phyloP scores from a whole-genome alignment of 2,329 filamentous ascomycete species.

The Phyllosticta citriasiana region DNA sequence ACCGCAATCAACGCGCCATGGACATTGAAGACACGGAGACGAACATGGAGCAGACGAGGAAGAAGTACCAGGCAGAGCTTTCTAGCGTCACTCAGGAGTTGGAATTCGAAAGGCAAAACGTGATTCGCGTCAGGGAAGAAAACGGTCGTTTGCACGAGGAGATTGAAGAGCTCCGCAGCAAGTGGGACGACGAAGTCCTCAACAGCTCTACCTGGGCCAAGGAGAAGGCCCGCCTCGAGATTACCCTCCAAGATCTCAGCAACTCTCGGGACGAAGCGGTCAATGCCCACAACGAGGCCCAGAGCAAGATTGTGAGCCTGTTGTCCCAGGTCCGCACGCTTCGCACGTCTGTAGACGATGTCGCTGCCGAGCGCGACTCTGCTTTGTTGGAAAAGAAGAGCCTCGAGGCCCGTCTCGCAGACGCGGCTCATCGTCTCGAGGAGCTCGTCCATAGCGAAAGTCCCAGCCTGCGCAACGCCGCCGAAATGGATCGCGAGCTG shows the following conservation, averaged over 20 bases:
- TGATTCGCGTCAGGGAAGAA: slow-evolving; percentile 73
- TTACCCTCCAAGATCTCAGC: slow-evolving; percentile 77
- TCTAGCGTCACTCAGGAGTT: slow-evolving; percentile 83
- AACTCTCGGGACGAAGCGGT: slow-evolving; percentile 91
- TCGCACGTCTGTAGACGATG: slow-evolving; percentile 75
- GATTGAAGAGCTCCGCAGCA: slow-evolving; percentile 83
- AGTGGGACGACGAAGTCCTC: slow-evolving; percentile 97
- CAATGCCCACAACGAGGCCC: slow-evolving; percentile 86
- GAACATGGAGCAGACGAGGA: slow-evolving; percentile 90
- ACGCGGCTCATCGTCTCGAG: slow-evolving; percentile 80
- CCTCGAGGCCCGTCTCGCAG: slow-evolving; percentile 72
- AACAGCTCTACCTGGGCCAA: slow-evolving; percentile 98
- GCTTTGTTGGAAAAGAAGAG: slow-evolving; percentile 83
- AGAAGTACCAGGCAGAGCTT: slow-evolving; percentile 94
- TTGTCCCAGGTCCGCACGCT: slow-evolving; percentile 81
- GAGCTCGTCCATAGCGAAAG: slow-evolving; percentile 78
- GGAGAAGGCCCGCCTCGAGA: slow-evolving; percentile 86
- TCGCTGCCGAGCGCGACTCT: slow-evolving; percentile 73
- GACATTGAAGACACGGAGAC: slow-evolving; percentile 96
- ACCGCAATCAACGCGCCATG: slow-evolving; percentile 86
- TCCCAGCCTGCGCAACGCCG: slow-evolving; percentile 80
- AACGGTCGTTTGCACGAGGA: slow-evolving; percentile 87
- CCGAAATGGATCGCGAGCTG: slow-evolving; percentile 77
- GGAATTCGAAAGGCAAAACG: slow-evolving; percentile 84
- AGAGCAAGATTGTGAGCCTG: slow-evolving; percentile 82